Evolutionary conservation across 2,329 filamentous ascomycete species (phyloP), one percentile per base, ranked within the genome.

Genomic region (Diaporthe aspalathi): DNA sequence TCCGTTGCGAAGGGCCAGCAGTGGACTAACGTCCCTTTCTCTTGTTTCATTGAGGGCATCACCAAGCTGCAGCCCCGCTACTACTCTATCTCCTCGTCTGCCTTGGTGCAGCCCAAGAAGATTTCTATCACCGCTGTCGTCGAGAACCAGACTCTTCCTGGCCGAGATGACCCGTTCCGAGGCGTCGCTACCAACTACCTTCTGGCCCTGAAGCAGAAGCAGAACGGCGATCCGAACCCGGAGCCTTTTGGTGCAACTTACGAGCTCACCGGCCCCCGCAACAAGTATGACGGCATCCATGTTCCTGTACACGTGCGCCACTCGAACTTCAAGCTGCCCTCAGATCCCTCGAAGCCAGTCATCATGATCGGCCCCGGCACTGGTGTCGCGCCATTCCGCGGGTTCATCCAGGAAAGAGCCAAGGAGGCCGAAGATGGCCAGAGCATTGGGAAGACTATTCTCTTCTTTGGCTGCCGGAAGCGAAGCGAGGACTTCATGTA

Each of bases 31-130:
- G 91, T 98, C 70, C 97, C 96, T 20, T 98, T 99, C 84, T 97
- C 96, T 11, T 91, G 95, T 77, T 91, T 98, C 77, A 94, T 99
- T 75, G 96, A 99, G 86, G 93, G 94, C 75, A 83, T 99, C 73
- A 93, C 91, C 83, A 98, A 98, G 86, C 90, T 99, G 70, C 96
- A 99, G 82, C 95, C 96, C 49, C 94, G 96, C 63, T 99, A 98
- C 87, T 99, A 99, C 86, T 99, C 97, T 63, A 99, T 99, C 81
- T 99, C 96, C 2, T 99, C 97, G 1, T 98, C 96, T 0, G 98
- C 96, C 8, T 82, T 94, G 11, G 95, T 97, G 20, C 95, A 99
- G 80, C 95, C 96, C 80, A 92, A 97, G 83, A 95, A 94, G 85
- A 94, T 99, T 75, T 94, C 96, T 73, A 93, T 99, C 78, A 99